A percentile compares a stretch with the other conserved stretches of the same genome.
These are phyloP conservation scores for Yarrowia alimentaria DNA, from an alignment of 805 yeast species.

Conservation along the genomic window DNA sequence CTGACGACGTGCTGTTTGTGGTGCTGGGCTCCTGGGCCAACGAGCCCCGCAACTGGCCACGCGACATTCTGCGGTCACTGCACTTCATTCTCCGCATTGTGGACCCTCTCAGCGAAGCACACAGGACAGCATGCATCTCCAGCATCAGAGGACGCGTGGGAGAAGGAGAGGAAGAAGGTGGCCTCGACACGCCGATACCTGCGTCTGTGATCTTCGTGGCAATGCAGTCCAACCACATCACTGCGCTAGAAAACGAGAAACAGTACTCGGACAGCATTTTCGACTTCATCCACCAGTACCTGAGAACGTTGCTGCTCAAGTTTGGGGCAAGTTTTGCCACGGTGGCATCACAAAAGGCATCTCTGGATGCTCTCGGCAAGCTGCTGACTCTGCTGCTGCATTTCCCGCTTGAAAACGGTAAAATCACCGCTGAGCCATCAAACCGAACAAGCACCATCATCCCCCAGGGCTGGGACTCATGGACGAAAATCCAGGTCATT, in stretches of 20 bases:
- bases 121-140: constrained; percentile 20
- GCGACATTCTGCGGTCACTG: constrained; percentile 1
- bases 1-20: constrained; percentile 22
- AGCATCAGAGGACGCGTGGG: constrained; percentile 13
- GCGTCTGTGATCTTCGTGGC: constrained; percentile 19
- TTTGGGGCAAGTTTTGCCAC: constrained; percentile 26
- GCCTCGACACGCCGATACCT: constrained; percentile 10
- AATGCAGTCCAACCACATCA: constrained; percentile 28
- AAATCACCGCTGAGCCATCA: constrained; percentile 27
- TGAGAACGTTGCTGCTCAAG: constrained; percentile 32
- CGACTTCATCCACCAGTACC: constrained; percentile 35
- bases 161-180: constrained; percentile 17
- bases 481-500: constrained; percentile 37
- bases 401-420: constrained; percentile 28
- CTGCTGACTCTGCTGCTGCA: constrained; percentile 26
- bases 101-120: neutral
- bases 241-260: constrained; percentile 30
- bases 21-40: constrained; percentile 13
- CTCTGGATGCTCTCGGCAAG: constrained; percentile 20
- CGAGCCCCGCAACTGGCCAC: constrained; percentile 14
- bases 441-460: constrained; percentile 32
- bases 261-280: constrained; percentile 34
- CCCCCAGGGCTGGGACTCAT: constrained; percentile 42
- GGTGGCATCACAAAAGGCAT: constrained; percentile 6
- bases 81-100: constrained; percentile 15